Conservation (phyloP, 495 filamentous ascomycete genomes). For the Daldinia grandis region DNA sequence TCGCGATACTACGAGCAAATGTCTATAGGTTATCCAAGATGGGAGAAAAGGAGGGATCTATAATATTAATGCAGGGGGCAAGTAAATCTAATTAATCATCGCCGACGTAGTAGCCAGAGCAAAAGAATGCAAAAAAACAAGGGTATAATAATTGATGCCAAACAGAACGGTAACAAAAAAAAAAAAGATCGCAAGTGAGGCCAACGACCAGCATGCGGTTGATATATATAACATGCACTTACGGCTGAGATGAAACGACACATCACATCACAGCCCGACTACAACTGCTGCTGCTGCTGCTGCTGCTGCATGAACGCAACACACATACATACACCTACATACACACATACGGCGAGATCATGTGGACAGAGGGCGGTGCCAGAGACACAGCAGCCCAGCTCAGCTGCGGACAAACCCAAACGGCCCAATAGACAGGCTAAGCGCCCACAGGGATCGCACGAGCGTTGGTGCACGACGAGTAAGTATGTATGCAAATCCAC, state of each 20-base stretch:
- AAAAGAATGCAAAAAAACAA: neutral
- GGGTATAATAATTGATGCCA: neutral
- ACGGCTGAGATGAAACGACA: neutral
- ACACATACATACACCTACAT: neutral
- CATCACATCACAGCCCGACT: slow-evolving; percentile 5
- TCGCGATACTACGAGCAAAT: neutral
- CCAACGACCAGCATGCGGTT: neutral
- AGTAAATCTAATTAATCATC: neutral
- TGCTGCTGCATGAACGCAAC: neutral
- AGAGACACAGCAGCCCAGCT: neutral
- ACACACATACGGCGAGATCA: slow-evolving; percentile 2
- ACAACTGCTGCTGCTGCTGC: neutral
- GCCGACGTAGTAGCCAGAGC: neutral
- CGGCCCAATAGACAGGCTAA: neutral
- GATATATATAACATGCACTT: slow-evolving; percentile 4
- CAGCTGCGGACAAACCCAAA: neutral
- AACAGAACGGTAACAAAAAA: neutral
- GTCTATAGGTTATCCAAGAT: slow-evolving; percentile 1
- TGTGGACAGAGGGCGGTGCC: slow-evolving; percentile 2
- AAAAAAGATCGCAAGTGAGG: neutral
- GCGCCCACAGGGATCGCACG: neutral
- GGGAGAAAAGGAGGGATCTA: neutral
- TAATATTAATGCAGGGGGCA: neutral
- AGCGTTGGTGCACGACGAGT: neutral
- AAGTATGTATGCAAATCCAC: too few species aligned